These are phyloP conservation scores for Bimuria novae-zelandiae DNA, from an alignment of 2,329 filamentous ascomycete species.

Conservation along the genomic window DNA sequence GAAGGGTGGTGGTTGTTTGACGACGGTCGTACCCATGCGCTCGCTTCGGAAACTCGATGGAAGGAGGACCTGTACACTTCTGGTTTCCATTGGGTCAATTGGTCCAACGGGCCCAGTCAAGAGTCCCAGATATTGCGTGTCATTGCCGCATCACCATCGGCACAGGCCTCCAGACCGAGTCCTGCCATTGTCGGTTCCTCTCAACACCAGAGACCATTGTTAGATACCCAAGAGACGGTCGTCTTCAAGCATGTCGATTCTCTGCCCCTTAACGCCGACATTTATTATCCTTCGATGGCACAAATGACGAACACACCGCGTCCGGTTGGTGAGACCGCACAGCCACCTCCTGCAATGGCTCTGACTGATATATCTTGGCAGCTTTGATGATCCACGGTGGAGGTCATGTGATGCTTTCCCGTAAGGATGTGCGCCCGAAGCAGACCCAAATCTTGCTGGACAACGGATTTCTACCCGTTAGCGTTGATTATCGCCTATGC, in stretches of 20 bases:
- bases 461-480: constrained; percentile 53
- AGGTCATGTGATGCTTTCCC: constrained; percentile 47
- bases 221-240: background rate
- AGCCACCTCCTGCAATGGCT: background rate
- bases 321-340: background rate
- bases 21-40: constrained; percentile 15
- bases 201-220: too few species aligned
- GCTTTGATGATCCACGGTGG: constrained; percentile 55
- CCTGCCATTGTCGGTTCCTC: too few species aligned
- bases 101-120: constrained; percentile 15
- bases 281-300: background rate
- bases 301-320: background rate
- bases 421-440: constrained; percentile 43
- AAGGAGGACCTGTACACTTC: constrained; percentile 11
- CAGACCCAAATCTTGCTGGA: constrained; percentile 48
- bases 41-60: constrained; percentile 10
- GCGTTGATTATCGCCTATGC: constrained; percentile 57
- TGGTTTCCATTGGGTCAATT: constrained; percentile 18
- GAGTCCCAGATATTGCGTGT: background rate
- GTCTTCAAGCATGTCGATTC: background rate
- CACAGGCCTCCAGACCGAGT: too few species aligned
- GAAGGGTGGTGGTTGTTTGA: constrained; percentile 30
- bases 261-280: background rate
- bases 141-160: background rate
- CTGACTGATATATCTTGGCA: constrained; percentile 14